Evolutionary conservation across 768 basidiomycete genomes (phyloP).

Genomic region (Tricholoma saponaceum): DNA sequence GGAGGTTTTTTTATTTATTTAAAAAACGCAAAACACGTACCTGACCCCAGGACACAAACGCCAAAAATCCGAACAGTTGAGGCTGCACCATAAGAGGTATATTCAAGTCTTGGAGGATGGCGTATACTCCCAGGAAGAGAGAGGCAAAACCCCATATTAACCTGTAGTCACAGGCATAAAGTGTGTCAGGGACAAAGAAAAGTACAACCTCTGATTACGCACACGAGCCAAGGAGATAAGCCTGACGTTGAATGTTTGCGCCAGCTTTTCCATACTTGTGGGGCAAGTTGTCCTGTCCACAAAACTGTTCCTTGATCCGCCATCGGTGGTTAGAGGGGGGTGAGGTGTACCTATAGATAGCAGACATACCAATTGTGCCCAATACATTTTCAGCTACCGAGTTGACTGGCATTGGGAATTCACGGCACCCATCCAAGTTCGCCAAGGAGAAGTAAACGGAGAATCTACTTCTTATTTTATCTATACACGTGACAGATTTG

Average conservation of each 20-base stretch:
- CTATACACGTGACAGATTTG: no score
- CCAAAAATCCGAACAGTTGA: constrained; percentile 58
- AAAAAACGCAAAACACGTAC: constrained; percentile 25
- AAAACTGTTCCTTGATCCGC: constrained; percentile 52
- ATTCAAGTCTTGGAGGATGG: constrained; percentile 59
- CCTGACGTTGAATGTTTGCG: constrained; percentile 64
- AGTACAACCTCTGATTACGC: constrained; percentile 12
- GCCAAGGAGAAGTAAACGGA: no score
- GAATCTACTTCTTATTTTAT: no score
- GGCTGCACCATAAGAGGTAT: constrained; percentile 71
- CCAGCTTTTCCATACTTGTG: constrained; percentile 74
- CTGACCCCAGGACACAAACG: constrained; percentile 64
- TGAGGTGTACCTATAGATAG: not conserved
- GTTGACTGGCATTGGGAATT: constrained; percentile 39
- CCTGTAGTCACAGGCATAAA: constrained; percentile 30
- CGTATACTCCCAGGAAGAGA: constrained; percentile 65
- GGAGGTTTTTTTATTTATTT: not conserved
- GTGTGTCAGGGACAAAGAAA: not conserved
- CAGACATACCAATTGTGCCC: constrained; percentile 57
- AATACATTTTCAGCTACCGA: constrained; percentile 60
- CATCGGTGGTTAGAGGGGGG: not conserved
- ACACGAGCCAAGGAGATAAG: constrained; percentile 67
- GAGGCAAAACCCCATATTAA: constrained; percentile 59
- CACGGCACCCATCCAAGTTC: not conserved
- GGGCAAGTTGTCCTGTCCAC: constrained; percentile 66